Percentiles rank a stretch among this genome's conserved stretches.
Conservation (phyloP, 1,284 basidiomycete genomes). For the Ceratobasidium sp. region DNA sequence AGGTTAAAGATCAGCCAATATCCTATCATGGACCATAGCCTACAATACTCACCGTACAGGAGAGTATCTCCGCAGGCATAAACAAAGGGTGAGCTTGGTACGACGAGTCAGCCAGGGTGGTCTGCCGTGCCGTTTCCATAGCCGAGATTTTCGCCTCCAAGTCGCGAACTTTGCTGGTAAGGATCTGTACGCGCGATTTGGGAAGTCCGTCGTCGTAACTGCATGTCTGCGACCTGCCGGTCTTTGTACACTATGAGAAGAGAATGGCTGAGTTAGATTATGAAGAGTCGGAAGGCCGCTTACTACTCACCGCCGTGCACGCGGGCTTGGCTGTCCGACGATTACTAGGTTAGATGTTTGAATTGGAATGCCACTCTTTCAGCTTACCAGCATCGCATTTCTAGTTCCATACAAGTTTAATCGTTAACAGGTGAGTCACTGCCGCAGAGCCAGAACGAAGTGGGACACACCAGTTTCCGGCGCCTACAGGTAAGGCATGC, state of each 20-base stretch:
- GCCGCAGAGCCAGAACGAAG: slow-evolving; percentile 34
- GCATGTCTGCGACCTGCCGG: slow-evolving; percentile 61
- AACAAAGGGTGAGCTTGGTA: not conserved
- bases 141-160: slow-evolving; percentile 50
- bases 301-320: slow-evolving; percentile 28
- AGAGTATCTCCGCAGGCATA: not conserved
- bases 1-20: not conserved
- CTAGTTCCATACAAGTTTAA: slow-evolving; percentile 8
- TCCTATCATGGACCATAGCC: not conserved
- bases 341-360: not conserved
- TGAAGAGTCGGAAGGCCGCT: not conserved
- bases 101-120: not conserved
- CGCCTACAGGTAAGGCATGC: slow-evolving; percentile 55
- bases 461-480: slow-evolving; percentile 70
- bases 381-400: slow-evolving; percentile 35
- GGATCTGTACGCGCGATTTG: slow-evolving; percentile 65
- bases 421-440: not conserved
- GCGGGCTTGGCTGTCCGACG: slow-evolving; percentile 12
- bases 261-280: not conserved
- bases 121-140: slow-evolving; percentile 21
- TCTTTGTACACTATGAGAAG: slow-evolving; percentile 42
- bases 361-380: not conserved
- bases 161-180: slow-evolving; percentile 63
- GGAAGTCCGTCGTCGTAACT: slow-evolving; percentile 67
- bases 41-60: not conserved